Percentiles rank a stretch among this genome's conserved stretches.
phyloP scores from a whole-genome alignment of 2,329 filamentous ascomycete genomes.

The Colletotrichum zoysiae region DNA sequence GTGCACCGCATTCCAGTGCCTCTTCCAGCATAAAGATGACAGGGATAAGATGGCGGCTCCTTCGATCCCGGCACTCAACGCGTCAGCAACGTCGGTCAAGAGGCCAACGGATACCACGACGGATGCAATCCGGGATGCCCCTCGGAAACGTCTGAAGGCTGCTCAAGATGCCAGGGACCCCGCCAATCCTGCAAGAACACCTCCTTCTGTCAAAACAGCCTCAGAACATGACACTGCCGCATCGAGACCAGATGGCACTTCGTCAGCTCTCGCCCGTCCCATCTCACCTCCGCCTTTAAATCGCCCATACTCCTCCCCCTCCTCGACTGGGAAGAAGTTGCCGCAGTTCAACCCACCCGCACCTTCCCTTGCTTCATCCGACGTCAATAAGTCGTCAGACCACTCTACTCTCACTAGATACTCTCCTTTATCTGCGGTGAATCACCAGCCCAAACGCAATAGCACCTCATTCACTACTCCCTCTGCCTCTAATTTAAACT shows the following conservation, averaged over 20 bases:
- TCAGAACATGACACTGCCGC: constrained; percentile 41
- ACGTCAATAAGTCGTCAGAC: constrained; percentile 26
- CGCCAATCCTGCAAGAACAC: constrained; percentile 33
- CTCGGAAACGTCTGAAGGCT: constrained; percentile 49
- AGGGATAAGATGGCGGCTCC: constrained; percentile 43
- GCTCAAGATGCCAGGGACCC: constrained; percentile 40
- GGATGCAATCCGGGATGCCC: constrained; percentile 47
- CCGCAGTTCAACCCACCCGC: constrained; percentile 7
- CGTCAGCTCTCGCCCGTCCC: constrained; percentile 47
- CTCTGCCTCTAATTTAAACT: constrained; percentile 15
- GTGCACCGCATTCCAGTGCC: constrained; percentile 64
- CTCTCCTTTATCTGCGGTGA: constrained; percentile 34
- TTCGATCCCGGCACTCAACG: constrained; percentile 26
- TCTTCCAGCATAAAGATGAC: constrained; percentile 61
- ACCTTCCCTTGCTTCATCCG: constrained; percentile 36
- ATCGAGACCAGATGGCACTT: constrained; percentile 41
- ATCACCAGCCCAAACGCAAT: constrained; percentile 26
- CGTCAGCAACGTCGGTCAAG: constrained; percentile 33
- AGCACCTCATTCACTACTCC: constrained; percentile 29
- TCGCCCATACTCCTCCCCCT: constrained; percentile 10
- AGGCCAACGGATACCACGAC: constrained; percentile 35
- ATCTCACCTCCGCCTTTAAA: constrained; percentile 53
- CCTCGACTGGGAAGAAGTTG: constrained; percentile 19
- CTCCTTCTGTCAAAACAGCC: constrained; percentile 38
- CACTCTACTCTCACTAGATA: constrained; percentile 24